Percentiles rank a stretch among this genome's conserved stretches.
phyloP scores from a whole-genome alignment of 1,139 yeast species.

The Kodamaea anthophila region DNA sequence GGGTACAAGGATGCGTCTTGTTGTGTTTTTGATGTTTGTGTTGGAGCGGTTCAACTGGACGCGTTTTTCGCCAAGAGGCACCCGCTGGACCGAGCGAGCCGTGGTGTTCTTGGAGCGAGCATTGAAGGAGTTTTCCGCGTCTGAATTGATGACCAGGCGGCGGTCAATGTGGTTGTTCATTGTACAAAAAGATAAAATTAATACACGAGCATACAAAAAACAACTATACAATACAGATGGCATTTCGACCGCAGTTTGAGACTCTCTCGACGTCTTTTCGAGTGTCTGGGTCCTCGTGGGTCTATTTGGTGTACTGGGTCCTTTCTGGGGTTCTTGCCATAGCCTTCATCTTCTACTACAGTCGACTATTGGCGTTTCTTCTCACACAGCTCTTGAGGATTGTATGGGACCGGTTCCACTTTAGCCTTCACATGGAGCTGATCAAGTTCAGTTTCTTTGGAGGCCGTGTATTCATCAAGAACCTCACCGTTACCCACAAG shows the following conservation, averaged over 20 bases:
- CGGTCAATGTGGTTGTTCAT: slow-evolving; percentile 1
- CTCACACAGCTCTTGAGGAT: slow-evolving; percentile 47
- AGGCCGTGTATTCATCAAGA: slow-evolving; percentile 75
- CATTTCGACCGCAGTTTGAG: slow-evolving; percentile 21
- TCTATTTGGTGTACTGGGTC: slow-evolving; percentile 79
- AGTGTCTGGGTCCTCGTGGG: slow-evolving; percentile 59
- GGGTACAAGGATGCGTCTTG: slow-evolving; percentile 10
- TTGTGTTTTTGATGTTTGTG: slow-evolving; percentile 1
- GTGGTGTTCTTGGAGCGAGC: slow-evolving; percentile 3
- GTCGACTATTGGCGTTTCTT: slow-evolving; percentile 62
- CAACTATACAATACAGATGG: too few relatives aligned
- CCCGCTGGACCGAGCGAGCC: slow-evolving; percentile 5
- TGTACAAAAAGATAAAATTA: too few relatives aligned
- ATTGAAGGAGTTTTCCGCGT: slow-evolving; percentile 6
- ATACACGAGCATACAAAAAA: too few relatives aligned
- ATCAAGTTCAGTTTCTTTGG: slow-evolving; percentile 71
- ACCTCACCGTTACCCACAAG: slow-evolving; percentile 61
- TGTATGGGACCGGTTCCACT: slow-evolving; percentile 57
- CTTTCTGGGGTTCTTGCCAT: slow-evolving; percentile 57
- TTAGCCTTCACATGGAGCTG: slow-evolving; percentile 64
- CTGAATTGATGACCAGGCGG: slow-evolving; percentile 3
- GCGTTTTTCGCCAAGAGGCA: slow-evolving; percentile 3
- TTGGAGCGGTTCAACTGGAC: slow-evolving; percentile 23
- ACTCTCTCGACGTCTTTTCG: slow-evolving; percentile 15
- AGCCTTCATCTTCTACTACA: slow-evolving; percentile 68